phyloP scores from a whole-genome alignment of 192 early-diverging fungal genomes.

The Linnemannia exigua region DNA sequence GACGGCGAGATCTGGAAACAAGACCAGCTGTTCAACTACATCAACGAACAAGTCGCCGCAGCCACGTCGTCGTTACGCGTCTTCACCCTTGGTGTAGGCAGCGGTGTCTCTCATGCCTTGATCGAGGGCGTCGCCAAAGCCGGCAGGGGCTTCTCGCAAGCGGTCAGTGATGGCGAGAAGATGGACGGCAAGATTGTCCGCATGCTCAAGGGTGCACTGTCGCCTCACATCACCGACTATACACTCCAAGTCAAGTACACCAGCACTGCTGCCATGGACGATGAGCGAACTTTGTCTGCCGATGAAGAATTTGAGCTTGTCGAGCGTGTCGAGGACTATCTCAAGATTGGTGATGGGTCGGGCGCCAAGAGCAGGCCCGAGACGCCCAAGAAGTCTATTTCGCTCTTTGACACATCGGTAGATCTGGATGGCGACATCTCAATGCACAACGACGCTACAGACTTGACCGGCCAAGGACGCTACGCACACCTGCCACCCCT shows the following conservation, averaged over 20 bases:
- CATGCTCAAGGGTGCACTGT: constrained; percentile 65
- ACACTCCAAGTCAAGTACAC: constrained; percentile 48
- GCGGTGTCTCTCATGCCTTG: constrained; percentile 62
- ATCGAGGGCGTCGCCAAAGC: constrained; percentile 64
- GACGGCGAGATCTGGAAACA: constrained; percentile 66
- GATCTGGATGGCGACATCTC: constrained; percentile 31
- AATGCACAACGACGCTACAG: neutral
- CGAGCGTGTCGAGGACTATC: constrained; percentile 27
- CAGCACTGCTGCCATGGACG: neutral
- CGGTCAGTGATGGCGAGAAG: constrained; percentile 60
- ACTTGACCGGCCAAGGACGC: constrained; percentile 18
- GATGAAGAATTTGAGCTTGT: constrained; percentile 29
- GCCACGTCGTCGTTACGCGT: constrained; percentile 43
- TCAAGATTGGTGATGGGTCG: constrained; percentile 40
- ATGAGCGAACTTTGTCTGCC: constrained; percentile 25
- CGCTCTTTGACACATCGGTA: constrained; percentile 30
- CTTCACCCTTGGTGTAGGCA: constrained; percentile 66
- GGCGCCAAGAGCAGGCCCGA: constrained; percentile 6
- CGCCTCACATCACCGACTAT: constrained; percentile 60
- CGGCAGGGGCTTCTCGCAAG: constrained; percentile 63
- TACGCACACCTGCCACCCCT: constrained; percentile 19
- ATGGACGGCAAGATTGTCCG: constrained; percentile 67
- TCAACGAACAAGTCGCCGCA: constrained; percentile 23
- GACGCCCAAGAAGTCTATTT: constrained; percentile 26
- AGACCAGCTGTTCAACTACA: constrained; percentile 45